A percentile compares a stretch with the other conserved stretches of the same genome.
Evolutionary conservation across 495 filamentous ascomycete genomes (phyloP).

Genomic region (Diplogelasinospora grovesii): DNA sequence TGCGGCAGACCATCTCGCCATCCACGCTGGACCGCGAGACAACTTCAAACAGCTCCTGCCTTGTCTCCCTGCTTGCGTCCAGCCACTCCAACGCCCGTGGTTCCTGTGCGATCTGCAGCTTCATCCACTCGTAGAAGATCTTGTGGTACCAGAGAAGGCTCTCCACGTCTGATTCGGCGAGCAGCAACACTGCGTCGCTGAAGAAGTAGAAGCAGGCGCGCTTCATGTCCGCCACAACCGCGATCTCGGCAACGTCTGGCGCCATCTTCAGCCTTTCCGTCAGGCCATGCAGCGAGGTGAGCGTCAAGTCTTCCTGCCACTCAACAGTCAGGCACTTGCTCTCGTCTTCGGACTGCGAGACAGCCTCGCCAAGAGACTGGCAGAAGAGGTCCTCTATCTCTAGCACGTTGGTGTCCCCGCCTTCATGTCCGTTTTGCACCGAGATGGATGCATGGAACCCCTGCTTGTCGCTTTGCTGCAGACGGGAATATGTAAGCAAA

Average conservation of each 20-base stretch:
- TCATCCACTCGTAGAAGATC: slow-evolving; percentile 15
- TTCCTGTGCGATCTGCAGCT: slow-evolving; percentile 1
- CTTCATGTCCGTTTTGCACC: too few species aligned
- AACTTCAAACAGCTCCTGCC: slow-evolving; percentile 10
- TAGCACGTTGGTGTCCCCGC: too few species aligned
- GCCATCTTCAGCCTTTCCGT: neutral
- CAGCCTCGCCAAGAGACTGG: slow-evolving; percentile 18
- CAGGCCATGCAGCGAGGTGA: neutral
- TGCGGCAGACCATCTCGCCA: slow-evolving; percentile 21
- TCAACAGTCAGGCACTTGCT: too few species aligned
- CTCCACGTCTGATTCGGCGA: neutral
- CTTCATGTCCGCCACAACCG: neutral
- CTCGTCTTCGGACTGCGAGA: too few species aligned
- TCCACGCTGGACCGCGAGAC: slow-evolving; percentile 3
- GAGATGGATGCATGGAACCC: too few species aligned
- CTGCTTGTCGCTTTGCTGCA: too few species aligned
- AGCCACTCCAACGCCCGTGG: slow-evolving; percentile 7
- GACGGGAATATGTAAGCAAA: neutral
- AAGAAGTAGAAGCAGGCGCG: neutral
- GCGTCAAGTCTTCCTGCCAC: neutral
- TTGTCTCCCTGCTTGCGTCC: slow-evolving; percentile 1
- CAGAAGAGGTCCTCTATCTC: slow-evolving; percentile 16
- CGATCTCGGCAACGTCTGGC: too few species aligned
- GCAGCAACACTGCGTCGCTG: neutral
- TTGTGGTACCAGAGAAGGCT: neutral